Base-by-base conservation (phyloP, 345 rosid genomes). In the Angophora floribunda region DNA sequence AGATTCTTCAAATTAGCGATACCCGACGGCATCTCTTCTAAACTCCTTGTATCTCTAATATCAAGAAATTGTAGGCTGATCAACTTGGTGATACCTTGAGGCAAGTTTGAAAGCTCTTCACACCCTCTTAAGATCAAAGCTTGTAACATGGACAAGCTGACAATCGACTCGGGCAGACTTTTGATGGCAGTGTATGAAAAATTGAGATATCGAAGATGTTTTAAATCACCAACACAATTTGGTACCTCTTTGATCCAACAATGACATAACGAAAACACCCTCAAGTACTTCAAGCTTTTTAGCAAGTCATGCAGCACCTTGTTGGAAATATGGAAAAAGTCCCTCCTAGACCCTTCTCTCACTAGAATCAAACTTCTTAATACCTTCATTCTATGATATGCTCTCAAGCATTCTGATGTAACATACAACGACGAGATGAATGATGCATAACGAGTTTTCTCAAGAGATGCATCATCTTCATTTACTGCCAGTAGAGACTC, bases 391-490 rank as follows among this genome's bases (percentile, higher is more conserved):
- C 8, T 2, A 7, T n/a, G 75, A 63, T n/a, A 63, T 63, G 41
- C 19, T 7, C 75, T n/a, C 41, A 63, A n/a, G 75, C 75, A 63
- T 13, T 13, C 3, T 13, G 75, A n/a, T 63, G 41, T 63, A n/a
- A 65, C 75, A 65, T 0, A 14, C 9, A 0, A 3, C 0, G 19
- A n/a, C 1, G 3, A 14, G 3, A n/a, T 6, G 19, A 65, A 65
- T n/a, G 41, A 65, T 65, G 75, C 41, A 65, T n/a, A 3, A n/a
- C 75, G 41, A 13, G 19, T 5, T 65, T 4, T 65, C 41, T 14
- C 75, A 0, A 13, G 21, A 65, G 41, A 65, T 13, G 75, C 5
- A 13, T 65, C 2, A 14, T 65, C 75, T 65, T 65, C 75, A n/a
- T 65, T 30, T 13, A 15, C 2, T 7, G 1, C 41, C 1, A 0